Conservation (phyloP, 345 rosid species). For the Euphorbia lathyris region DNA sequence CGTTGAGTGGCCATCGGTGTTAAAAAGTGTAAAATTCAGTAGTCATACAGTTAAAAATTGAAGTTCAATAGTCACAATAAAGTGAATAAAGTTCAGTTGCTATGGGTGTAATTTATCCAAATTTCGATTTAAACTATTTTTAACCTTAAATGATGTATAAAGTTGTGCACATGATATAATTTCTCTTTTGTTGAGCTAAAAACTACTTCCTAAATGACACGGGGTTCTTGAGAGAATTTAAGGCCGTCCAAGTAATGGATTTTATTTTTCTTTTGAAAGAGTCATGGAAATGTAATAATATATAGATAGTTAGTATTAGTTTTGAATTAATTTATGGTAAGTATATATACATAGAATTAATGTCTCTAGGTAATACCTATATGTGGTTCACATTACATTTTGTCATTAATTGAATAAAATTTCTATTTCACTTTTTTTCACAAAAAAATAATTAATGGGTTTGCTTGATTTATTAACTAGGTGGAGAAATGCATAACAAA, state of each 20-base stretch:
- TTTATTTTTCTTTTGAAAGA: conserved; percentile 3
- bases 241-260: conserved; percentile 20
- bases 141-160: too few species aligned
- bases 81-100: too few species aligned
- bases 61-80: too few species aligned
- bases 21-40: too few species aligned
- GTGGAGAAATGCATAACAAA: background rate
- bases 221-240: conserved; percentile 28
- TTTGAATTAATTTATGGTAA: background rate
- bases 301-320: background rate
- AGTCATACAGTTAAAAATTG: too few species aligned
- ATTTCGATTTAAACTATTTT: too few species aligned
- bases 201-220: conserved; percentile 18
- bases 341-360: background rate
- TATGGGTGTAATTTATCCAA: too few species aligned
- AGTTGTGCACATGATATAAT: too few species aligned
- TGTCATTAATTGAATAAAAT: background rate
- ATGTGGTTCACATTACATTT: background rate
- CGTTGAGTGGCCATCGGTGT: too few species aligned
- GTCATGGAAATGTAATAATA: background rate
- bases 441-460: background rate
- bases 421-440: background rate
- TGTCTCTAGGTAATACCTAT: background rate
- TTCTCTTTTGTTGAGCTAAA: conserved; percentile 12
- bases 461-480: background rate